These are phyloP conservation scores for Salvia miltiorrhiza DNA, from an alignment of 257 asterid genomes.

Conservation along the genomic window DNA sequence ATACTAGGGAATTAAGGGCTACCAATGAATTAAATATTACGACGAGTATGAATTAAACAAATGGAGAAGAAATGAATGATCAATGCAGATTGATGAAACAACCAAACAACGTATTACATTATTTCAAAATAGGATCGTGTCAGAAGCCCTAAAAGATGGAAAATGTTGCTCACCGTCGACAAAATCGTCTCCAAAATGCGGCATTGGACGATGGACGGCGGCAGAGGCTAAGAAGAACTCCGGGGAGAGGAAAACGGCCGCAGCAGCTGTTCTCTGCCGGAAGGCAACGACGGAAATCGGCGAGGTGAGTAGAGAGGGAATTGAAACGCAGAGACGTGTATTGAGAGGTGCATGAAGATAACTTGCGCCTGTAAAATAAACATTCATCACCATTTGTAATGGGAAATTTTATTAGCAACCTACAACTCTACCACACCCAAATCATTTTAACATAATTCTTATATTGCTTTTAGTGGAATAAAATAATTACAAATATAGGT, in stretches of 20 bases:
- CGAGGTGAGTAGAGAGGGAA: neutral
- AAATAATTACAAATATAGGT: too few relatives aligned
- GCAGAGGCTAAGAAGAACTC: constrained; percentile 1
- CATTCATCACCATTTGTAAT: too few relatives aligned
- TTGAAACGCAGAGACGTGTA: neutral
- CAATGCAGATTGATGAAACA: neutral
- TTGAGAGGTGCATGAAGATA: neutral
- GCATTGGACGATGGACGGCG: constrained; percentile 8
- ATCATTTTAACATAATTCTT: too few relatives aligned
- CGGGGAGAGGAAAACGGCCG: neutral
- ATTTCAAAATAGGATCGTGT: neutral
- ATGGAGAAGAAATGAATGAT: neutral
- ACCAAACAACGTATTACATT: neutral
- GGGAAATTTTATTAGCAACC: too few relatives aligned
- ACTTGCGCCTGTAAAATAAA: too few relatives aligned
- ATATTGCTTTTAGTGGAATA: too few relatives aligned
- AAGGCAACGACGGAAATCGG: neutral
- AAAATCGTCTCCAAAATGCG: constrained; percentile 5
- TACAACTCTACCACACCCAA: too few relatives aligned
- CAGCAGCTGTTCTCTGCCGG: neutral
- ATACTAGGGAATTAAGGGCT: too few relatives aligned
- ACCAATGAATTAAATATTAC: neutral
- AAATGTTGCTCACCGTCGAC: constrained; percentile 16
- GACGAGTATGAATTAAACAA: neutral
- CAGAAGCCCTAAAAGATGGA: neutral